phyloP scores from a whole-genome alignment of 495 filamentous ascomycete genomes.

The Lasiosphaeris hirsuta region DNA sequence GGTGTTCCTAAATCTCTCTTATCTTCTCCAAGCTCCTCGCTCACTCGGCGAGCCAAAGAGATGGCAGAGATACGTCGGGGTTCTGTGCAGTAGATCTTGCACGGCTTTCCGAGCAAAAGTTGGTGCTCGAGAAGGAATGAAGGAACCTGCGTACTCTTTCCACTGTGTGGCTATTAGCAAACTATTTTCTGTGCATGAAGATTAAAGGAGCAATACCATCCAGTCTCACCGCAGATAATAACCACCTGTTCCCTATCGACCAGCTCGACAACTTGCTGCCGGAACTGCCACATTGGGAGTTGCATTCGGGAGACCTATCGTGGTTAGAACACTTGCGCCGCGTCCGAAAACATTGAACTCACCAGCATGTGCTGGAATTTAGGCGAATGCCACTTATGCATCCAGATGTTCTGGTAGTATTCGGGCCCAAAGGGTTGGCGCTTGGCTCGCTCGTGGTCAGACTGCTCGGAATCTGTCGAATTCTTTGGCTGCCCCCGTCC shows the following conservation, averaged over 20 bases:
- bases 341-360: conserved; percentile 12
- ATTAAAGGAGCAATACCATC: conserved; percentile 51
- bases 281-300: conserved; percentile 87
- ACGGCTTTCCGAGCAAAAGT: conserved; percentile 70
- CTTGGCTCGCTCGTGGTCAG: conserved; percentile 36
- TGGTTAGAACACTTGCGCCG: conserved; percentile 19
- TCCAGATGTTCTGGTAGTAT: conserved; percentile 64
- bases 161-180: conserved; percentile 42
- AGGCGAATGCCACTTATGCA: conserved; percentile 59
- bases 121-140: conserved; percentile 88
- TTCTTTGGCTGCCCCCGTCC: conserved; percentile 54
- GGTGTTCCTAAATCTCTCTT: conserved; percentile 76
- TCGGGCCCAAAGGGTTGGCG: conserved; percentile 32
- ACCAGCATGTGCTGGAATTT: conserved; percentile 59
- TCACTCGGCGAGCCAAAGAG: conserved; percentile 84
- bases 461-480: conserved; percentile 44
- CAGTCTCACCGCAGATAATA: conserved; percentile 93
- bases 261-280: conserved; percentile 65
- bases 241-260: conserved; percentile 75
- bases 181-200: background rate
- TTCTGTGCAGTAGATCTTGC: conserved; percentile 93
- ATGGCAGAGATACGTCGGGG: conserved; percentile 96
- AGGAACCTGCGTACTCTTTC: conserved; percentile 95
- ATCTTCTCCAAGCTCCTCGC: conserved; percentile 86
- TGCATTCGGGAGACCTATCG: conserved; percentile 56